Percentiles rank a stretch among this genome's conserved stretches.
phyloP scores from a whole-genome alignment of 495 filamentous ascomycete species.

The Aspergillus homomorphus region DNA sequence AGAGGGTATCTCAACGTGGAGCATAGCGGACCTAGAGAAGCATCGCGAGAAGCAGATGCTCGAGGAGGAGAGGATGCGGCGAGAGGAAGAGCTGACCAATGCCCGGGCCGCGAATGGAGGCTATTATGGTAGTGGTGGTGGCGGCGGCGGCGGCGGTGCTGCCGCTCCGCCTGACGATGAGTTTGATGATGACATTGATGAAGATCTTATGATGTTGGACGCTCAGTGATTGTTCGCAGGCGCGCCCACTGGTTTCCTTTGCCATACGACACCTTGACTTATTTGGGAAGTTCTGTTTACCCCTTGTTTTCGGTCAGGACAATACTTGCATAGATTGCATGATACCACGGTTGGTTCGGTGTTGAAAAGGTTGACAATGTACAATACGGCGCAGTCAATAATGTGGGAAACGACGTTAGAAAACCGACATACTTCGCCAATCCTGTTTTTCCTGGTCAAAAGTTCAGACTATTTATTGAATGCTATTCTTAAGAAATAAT shows the following conservation, averaged over 20 bases:
- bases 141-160: slow-evolving; percentile 17
- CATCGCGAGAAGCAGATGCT: slow-evolving; percentile 69
- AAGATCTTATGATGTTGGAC: slow-evolving; percentile 60
- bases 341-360: slow-evolving; percentile 20
- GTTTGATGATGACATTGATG: slow-evolving; percentile 61
- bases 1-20: slow-evolving; percentile 92
- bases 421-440: not conserved
- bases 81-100: slow-evolving; percentile 24
- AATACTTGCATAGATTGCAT: slow-evolving; percentile 14
- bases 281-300: not conserved
- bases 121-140: slow-evolving; percentile 23
- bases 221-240: slow-evolving; percentile 35
- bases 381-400: not conserved
- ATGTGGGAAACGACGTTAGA: not conserved
- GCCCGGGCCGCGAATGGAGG: slow-evolving; percentile 18
- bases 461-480: slow-evolving; percentile 4
- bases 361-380: slow-evolving; percentile 10
- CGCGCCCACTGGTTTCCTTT: slow-evolving; percentile 9
- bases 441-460: not conserved
- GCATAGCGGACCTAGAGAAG: slow-evolving; percentile 65
- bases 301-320: not conserved
- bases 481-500: slow-evolving; percentile 19
- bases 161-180: slow-evolving; percentile 38
- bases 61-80: slow-evolving; percentile 58
- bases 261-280: not conserved